Base-by-base conservation (phyloP, 768 basidiomycete species). In the Termitomyces sp. region DNA sequence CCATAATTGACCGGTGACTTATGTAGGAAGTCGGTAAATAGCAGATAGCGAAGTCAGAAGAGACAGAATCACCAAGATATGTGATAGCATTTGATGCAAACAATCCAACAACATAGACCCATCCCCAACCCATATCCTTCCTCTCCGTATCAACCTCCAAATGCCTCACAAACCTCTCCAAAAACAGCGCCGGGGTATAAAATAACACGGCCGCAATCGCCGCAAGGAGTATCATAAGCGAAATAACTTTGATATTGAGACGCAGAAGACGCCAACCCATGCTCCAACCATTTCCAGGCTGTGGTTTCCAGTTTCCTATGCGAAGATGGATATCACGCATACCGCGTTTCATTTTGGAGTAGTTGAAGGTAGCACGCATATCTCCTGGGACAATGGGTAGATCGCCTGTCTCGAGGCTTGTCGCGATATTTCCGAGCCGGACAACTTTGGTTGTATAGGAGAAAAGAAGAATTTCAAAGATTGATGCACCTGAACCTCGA, bases 391-490 rank as follows among this genome's bases (percentile, higher is more conserved):
- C 80, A 54, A 95, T 85, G 5, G 94, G 94, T 32, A 97, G 75
- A 67, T 97, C 93, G 59, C 86, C 92, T 22, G 93, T 91, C 62
- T 96, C 90, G 47, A 96, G 79, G 57, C 82, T 87, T 56, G 81
- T 78, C 2, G 87, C 77, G 2, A 76, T 77, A 70, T 92, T 84
- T 2, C 92, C 94, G 43, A 94, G 84, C 82, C 86, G 85, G 55
- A 95, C 84, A 14, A 97, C 90, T 59, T 88, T 86, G 1, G 92
- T 94, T 38, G 89, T 92, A 68, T 93, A 94, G 16, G 85, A 85
- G 71, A 97, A 97, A n/a, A 94, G 71, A 5, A 97, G 70, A 52
- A 75, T 72, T 56, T 80, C 82, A 77, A 79, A 83, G 0, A 79
- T 73, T 5, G 85, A 86, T 24, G 84, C 77, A 56, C 78, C 86